Base-by-base conservation (phyloP, 345 rosid species). In the Linum trigynum region DNA sequence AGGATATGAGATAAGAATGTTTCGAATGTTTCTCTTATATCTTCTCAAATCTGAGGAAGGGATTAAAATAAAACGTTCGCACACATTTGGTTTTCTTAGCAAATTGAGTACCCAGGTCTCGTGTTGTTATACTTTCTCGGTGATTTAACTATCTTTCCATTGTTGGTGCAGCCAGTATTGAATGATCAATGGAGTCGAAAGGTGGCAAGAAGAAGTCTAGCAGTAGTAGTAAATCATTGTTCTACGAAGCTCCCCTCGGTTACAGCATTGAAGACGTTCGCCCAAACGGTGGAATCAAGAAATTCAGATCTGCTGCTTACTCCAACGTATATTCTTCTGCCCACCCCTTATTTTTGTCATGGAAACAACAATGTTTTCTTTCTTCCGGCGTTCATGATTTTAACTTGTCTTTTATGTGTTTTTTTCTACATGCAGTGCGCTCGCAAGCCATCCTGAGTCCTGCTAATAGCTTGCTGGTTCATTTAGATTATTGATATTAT, bases 191-290 rank as follows among this genome's bases (percentile, higher is more conserved):
- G 97, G 92, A 90, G 79, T 81, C 89, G 1, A 84, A 90, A 86
- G 87, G 87, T 66, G 90, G 97, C 69, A 86, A 84, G 65, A 83
- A 84, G 83, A 85, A 80, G 86, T 83, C 83, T 67, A 76, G 89
- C 57, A 84, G 85, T 74, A 80, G 78, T 81, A 88, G 82, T 84
- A 74, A 71, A 67, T 71, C 83, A 3, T 67, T 79, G 39, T 83
- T 79, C 80, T 87, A 84, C 79, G 95, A 87, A 87, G 95, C 97
- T 78, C 92, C 97, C 55, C 92, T 90, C 32, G 95, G 90, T 66
- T 90, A 87, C 81, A 74, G 86, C 90, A 90, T 86, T 76, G 95
- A 90, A 83, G 97, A 90, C 90, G 60, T 90, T 72, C 80, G 95
- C 67, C 97, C 97, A 9, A 79, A 80, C 76, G 92, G 97, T 55